Evolutionary conservation across 192 early-diverging fungal genomes (phyloP).

Genomic region (Coemansia sp.): DNA sequence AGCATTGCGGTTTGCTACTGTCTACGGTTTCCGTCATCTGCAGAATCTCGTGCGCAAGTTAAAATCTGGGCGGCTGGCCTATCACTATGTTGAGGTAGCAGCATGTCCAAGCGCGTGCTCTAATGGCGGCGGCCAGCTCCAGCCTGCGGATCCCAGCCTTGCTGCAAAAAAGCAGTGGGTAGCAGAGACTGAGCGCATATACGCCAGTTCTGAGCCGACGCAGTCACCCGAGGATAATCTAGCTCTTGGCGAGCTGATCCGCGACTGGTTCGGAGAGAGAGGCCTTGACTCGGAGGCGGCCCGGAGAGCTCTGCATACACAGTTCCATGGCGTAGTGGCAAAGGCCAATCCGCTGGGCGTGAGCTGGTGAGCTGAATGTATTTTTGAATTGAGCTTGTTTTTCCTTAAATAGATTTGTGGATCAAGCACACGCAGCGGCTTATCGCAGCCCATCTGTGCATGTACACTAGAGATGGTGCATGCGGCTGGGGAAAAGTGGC

Average conservation of each 20-base stretch:
- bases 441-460: no score
- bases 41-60: constrained; percentile 98
- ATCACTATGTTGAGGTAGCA: constrained; percentile 96
- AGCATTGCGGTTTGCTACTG: constrained; percentile 76
- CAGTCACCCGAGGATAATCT: constrained; percentile 68
- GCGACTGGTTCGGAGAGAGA: constrained; percentile 73
- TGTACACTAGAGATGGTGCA: no score
- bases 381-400: no score
- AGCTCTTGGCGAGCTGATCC: constrained; percentile 61
- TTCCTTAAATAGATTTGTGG: no score
- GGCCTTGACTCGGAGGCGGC: constrained; percentile 65
- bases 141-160: constrained; percentile 52
- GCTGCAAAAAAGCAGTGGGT: constrained; percentile 77
- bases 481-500: no score
- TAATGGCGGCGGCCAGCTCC: constrained; percentile 95
- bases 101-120: constrained; percentile 97
- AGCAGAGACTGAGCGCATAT: constrained; percentile 63
- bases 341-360: constrained; percentile 75
- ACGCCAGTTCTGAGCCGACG: constrained; percentile 54
- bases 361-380: constrained; percentile 66
- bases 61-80: constrained; percentile 69
- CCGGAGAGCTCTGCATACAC: constrained; percentile 68
- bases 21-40: constrained; percentile 96
- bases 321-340: constrained; percentile 82
- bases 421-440: no score